A percentile compares a stretch with the other conserved stretches of the same genome.
Conservation (phyloP, 441 rosid genomes). For the Corymbia citriodora region DNA sequence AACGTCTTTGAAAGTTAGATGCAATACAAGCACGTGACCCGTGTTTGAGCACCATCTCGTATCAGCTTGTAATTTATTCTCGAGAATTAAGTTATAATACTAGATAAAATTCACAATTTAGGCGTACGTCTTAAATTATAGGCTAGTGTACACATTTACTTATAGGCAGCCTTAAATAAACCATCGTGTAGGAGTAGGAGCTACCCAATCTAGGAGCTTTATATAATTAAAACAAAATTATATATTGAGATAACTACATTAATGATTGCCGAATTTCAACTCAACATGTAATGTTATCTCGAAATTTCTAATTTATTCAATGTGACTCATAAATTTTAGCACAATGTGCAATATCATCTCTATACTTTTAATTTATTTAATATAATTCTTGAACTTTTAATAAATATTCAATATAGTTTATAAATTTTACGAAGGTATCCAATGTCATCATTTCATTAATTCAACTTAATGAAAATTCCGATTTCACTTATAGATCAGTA, state of each 20-base stretch:
- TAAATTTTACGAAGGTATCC: not conserved
- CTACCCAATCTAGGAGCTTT: not conserved
- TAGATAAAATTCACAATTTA: too few relatives aligned
- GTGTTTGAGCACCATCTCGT: not conserved
- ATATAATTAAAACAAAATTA: too few relatives aligned
- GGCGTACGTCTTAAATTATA: not conserved
- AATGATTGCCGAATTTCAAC: too few relatives aligned
- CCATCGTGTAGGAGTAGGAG: not conserved
- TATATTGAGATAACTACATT: not conserved
- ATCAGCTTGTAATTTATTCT: not conserved
- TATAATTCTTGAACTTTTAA: too few relatives aligned
- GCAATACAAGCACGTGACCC: not conserved
- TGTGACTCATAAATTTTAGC: too few relatives aligned
- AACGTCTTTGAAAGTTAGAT: not conserved
- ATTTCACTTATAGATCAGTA: rapidly evolving
- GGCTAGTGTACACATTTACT: not conserved
- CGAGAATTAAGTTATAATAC: not conserved
- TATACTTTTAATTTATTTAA: too few relatives aligned
- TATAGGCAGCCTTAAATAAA: not conserved
- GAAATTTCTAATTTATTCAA: too few relatives aligned
- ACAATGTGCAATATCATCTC: rapidly evolving
- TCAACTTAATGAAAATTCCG: too few relatives aligned
- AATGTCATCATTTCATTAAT: too few relatives aligned
- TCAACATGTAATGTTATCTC: too few relatives aligned
- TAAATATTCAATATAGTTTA: too few relatives aligned